phyloP scores from a whole-genome alignment of 768 basidiomycete species.

The Suillus subluteus region DNA sequence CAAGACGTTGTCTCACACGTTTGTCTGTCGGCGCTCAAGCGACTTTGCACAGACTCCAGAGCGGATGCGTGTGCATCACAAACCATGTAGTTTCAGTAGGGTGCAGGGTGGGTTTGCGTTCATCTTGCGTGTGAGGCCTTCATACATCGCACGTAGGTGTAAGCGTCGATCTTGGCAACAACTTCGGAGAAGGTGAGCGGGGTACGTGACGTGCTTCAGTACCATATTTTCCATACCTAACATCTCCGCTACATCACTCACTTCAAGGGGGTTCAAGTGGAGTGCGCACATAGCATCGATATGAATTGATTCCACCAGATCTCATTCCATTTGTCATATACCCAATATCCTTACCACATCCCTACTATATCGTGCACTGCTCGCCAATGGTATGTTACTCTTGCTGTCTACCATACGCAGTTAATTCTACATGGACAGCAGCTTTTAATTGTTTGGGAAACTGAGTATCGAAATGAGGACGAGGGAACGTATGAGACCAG shows the following conservation, averaged over 20 bases:
- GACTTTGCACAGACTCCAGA: not conserved
- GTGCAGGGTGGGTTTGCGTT: not conserved
- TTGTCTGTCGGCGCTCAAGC: not conserved
- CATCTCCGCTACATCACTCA: not conserved
- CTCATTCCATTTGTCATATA: too few species aligned
- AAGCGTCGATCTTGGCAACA: not conserved
- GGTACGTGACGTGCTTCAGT: not conserved
- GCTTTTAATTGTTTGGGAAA: constrained; percentile 1
- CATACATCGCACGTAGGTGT: not conserved
- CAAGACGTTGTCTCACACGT: not conserved
- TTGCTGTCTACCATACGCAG: too few species aligned
- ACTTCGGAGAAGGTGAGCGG: not conserved
- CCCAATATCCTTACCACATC: too few species aligned
- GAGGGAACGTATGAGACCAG: not conserved
- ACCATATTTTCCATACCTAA: not conserved
- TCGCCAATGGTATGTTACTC: too few species aligned
- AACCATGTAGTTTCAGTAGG: not conserved
- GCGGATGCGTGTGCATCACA: not conserved
- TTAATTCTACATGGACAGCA: not conserved
- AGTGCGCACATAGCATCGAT: not conserved
- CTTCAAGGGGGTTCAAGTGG: not conserved
- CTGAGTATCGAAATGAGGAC: not conserved
- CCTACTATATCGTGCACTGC: too few species aligned
- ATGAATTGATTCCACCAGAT: too few species aligned
- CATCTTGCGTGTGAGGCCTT: not conserved